Conservation (phyloP, 176 grass and related monocot genomes). For the Lolium rigidum region DNA sequence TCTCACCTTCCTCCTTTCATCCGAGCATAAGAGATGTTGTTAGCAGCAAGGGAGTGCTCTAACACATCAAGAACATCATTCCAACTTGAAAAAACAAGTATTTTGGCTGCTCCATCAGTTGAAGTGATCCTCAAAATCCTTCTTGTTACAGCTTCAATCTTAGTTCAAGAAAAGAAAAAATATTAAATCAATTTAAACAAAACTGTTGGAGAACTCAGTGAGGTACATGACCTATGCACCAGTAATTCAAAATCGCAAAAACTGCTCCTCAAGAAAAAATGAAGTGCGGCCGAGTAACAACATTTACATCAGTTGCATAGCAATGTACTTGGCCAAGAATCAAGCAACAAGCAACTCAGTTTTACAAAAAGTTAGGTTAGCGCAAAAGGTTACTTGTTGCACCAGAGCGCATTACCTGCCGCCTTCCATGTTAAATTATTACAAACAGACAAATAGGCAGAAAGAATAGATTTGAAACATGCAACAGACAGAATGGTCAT, state of each 20-base stretch:
- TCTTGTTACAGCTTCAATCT: conserved; percentile 92
- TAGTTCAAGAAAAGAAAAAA: conserved; percentile 30
- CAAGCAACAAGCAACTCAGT: not conserved
- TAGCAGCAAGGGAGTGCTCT: conserved; percentile 81
- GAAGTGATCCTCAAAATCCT: conserved; percentile 88
- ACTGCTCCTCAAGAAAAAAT: not conserved
- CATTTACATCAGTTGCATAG: conserved; percentile 28
- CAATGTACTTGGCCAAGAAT: not conserved
- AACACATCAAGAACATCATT: conserved; percentile 92
- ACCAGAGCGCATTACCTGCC: not conserved
- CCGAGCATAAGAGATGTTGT: conserved; percentile 74
- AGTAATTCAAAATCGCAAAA: not conserved
- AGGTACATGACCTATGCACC: not conserved
- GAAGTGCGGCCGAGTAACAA: not conserved
- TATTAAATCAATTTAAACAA: conserved; percentile 27
- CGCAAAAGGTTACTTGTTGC: not conserved
- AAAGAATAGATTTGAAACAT: conserved; percentile 26
- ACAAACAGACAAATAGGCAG: not conserved
- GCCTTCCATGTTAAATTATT: conserved; percentile 13
- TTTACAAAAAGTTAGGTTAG: not conserved
- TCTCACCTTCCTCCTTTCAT: conserved; percentile 99
- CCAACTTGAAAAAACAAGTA: conserved; percentile 98
- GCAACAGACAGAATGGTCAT: not conserved
- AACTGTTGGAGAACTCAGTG: not conserved
- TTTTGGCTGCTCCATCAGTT: conserved; percentile 65